Conservation (phyloP, 2,329 filamentous ascomycete species). For the Ascosphaera apis region DNA sequence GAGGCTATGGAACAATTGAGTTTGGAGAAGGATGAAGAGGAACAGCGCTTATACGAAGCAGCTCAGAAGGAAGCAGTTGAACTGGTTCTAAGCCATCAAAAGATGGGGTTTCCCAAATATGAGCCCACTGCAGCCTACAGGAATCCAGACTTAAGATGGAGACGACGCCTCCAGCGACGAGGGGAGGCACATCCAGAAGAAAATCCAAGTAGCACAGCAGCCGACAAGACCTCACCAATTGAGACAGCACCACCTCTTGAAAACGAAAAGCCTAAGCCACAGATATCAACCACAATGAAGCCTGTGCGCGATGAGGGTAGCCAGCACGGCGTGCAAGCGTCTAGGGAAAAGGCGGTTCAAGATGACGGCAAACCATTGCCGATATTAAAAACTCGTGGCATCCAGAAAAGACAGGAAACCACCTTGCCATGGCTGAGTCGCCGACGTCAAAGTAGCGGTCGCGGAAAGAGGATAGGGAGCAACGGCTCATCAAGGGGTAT, state of each 20-base stretch:
- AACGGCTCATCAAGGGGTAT: slow-evolving; percentile 23
- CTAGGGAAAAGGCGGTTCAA: background rate
- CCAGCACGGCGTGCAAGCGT: too few species aligned
- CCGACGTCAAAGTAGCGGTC: slow-evolving; percentile 5
- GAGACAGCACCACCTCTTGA: too few species aligned
- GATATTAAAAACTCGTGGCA: background rate
- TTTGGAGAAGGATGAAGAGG: slow-evolving; percentile 28
- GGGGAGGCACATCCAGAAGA: background rate
- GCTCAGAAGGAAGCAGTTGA: slow-evolving; percentile 41
- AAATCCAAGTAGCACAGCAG: background rate
- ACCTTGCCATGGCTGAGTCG: background rate
- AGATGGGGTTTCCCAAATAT: slow-evolving; percentile 25
- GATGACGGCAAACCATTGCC: background rate
- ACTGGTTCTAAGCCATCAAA: slow-evolving; percentile 39
- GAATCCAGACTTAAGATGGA: slow-evolving; percentile 18
- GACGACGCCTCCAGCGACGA: background rate
- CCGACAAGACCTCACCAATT: background rate
- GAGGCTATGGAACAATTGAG: slow-evolving; percentile 27
- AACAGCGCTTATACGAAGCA: slow-evolving; percentile 27
- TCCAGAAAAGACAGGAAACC: background rate
- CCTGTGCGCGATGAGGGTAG: too few species aligned
- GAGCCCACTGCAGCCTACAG: slow-evolving; percentile 25
- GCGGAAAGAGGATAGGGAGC: slow-evolving; percentile 13
- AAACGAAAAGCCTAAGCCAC: background rate
- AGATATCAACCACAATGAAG: background rate